Evolutionary conservation across 2,329 filamentous ascomycete species (phyloP).

Genomic region (Fusarium dimerum): DNA sequence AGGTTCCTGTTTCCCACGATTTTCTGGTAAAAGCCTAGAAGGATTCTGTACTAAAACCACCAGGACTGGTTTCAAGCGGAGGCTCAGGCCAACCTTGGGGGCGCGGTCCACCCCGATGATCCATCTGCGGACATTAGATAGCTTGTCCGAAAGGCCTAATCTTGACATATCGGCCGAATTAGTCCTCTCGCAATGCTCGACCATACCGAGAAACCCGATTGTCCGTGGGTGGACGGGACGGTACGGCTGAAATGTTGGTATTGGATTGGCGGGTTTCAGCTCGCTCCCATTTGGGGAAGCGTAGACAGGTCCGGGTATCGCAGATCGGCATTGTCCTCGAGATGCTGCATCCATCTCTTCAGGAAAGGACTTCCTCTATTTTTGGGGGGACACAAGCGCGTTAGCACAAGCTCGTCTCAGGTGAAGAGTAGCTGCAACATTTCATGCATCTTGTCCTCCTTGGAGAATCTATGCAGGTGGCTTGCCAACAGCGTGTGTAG

Average conservation of each 20-base stretch:
- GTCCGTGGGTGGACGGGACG: background rate
- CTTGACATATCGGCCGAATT: slow-evolving; percentile 13
- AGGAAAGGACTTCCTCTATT: slow-evolving; percentile 80
- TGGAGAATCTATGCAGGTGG: too few species aligned
- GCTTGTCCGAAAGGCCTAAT: slow-evolving; percentile 3
- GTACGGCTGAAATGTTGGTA: too few species aligned
- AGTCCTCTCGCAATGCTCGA: background rate
- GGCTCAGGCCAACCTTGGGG: slow-evolving; percentile 12
- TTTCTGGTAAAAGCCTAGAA: too few species aligned
- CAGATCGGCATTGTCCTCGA: slow-evolving; percentile 88
- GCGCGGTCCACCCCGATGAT: background rate
- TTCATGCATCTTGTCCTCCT: slow-evolving; percentile 7
- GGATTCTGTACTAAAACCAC: too few species aligned
- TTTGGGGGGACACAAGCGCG: slow-evolving; percentile 5
- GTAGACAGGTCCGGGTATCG: slow-evolving; percentile 74
- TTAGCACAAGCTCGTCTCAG: slow-evolving; percentile 24
- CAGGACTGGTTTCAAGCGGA: background rate
- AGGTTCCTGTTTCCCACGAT: too few species aligned
- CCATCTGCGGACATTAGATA: background rate
- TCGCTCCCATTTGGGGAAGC: slow-evolving; percentile 26
- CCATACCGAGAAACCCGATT: too few species aligned
- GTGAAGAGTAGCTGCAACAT: slow-evolving; percentile 18
- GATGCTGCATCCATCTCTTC: slow-evolving; percentile 85
- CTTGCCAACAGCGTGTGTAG: too few species aligned
- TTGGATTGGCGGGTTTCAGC: background rate